phyloP scores from a whole-genome alignment of 257 asterid genomes.

The Solanum chmielewskii region DNA sequence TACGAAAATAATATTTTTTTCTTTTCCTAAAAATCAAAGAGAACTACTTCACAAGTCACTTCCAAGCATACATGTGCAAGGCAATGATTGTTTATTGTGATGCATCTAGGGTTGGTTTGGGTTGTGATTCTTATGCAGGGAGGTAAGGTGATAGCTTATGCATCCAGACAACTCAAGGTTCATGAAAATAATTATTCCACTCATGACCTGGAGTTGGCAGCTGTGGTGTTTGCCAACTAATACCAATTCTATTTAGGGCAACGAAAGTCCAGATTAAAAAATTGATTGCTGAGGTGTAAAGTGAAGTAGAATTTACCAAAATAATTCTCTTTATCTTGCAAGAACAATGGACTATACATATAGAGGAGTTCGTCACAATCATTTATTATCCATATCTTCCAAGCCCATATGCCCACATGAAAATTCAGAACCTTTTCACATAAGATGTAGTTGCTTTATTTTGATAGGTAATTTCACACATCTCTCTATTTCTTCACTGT shows the following conservation, averaged over 20 bases:
- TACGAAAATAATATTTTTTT: no score
- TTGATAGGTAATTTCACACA: not conserved
- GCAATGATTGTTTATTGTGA: no score
- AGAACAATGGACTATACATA: not conserved
- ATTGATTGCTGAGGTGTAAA: no score
- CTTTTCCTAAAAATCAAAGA: no score
- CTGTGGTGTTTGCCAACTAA: not conserved
- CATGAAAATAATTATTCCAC: no score
- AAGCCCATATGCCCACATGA: not conserved
- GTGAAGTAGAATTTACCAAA: not conserved
- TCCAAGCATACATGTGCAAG: no score
- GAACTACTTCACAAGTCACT: no score
- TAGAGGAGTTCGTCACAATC: not conserved
- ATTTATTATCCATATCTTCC: not conserved
- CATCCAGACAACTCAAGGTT: no score
- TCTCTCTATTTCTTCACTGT: not conserved
- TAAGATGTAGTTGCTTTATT: not conserved
- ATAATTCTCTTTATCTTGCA: not conserved
- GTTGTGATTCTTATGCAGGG: no score
- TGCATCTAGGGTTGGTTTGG: no score
- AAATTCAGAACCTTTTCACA: not conserved
- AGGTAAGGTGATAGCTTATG: no score
- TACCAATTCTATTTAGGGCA: not conserved
- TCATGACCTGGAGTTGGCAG: no score
- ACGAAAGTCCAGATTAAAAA: not conserved